Percentiles rank a stretch among this genome's conserved stretches.
These are phyloP conservation scores for Stromatinia cepivora DNA, from an alignment of 2,329 filamentous ascomycete genomes.

Conservation along the genomic window DNA sequence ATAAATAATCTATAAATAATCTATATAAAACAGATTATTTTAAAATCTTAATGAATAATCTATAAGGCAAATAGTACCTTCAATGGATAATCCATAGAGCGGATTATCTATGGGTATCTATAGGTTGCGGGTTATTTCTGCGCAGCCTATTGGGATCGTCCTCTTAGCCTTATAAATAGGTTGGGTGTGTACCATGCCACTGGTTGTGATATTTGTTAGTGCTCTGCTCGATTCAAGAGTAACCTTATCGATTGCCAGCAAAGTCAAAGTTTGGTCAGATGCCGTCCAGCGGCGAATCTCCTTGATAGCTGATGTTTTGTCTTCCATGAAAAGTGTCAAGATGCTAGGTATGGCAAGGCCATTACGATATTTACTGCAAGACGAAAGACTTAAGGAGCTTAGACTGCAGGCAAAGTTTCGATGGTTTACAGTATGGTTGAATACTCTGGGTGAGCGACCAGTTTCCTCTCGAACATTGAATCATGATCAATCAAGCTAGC, in stretches of 20 bases:
- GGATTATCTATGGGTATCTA: too few relatives aligned
- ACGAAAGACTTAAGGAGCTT: not conserved
- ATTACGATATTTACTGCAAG: not conserved
- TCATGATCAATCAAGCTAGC: not conserved
- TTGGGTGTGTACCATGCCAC: conserved; percentile 35
- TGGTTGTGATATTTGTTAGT: too few relatives aligned
- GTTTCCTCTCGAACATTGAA: not conserved
- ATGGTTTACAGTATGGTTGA: not conserved
- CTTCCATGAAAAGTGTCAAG: conserved; percentile 37
- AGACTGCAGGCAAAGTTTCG: not conserved
- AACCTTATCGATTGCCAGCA: too few relatives aligned
- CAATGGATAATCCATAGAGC: too few relatives aligned
- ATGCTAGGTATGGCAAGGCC: conserved; percentile 26
- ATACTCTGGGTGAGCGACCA: not conserved
- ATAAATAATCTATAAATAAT: too few relatives aligned
- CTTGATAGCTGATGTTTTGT: conserved; percentile 31
- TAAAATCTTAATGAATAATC: too few relatives aligned
- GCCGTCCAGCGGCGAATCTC: conserved; percentile 34
- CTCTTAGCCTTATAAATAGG: conserved; percentile 46
- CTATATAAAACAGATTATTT: too few relatives aligned
- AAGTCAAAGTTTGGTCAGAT: conserved; percentile 29
- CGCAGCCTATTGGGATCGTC: conserved; percentile 43
- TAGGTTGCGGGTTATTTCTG: too few relatives aligned
- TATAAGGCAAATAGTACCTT: too few relatives aligned
- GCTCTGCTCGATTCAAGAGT: too few relatives aligned